Evolutionary conservation across 2,329 filamentous ascomycete genomes (phyloP), one percentile per base, ranked within the genome.

Genomic region (Botrytis fabae): DNA sequence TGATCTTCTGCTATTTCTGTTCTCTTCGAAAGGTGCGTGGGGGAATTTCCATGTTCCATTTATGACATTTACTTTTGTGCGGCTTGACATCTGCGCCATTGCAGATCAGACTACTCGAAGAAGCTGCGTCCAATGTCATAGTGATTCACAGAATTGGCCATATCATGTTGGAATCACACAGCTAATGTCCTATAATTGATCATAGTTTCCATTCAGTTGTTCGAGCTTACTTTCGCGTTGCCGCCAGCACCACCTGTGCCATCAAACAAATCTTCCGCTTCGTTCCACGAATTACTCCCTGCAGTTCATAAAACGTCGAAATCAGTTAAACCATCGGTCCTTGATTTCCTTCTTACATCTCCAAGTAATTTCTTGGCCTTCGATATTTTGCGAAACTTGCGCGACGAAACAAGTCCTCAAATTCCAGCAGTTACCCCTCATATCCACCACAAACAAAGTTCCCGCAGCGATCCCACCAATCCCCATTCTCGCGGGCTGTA

Each of bases 261-360:
- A 79, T 79, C 76, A 72, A 78, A 75, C 75, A 76, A 75, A 76
- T 69, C 60, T 71, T 69, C 69, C 69, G 61, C 75, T 76, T 76
- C 72, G 75, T 71, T 73, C 75, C 64, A 77, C 75, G 75, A 78
- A 40, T 66, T 69, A 76, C 76, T 73, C 74, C 71, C 75, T 61
- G 69, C 76, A 69, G 74, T 70, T 72, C 10, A 38, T 71, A 72
- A 59, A 60, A 48, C 40, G 35, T 25, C 51, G 40, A 59, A 62
- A 42, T 70, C 7, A 35, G 28, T 75, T 28, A 32, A 74, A 28
- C 73, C 22, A 73, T 44, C 40, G 60, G 40, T 70, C 66, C 73
- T 74, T 75, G 73, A 74, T 75, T 66, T 62, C 46, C 71, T 54
- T 69, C 69, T 70, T 42, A n/a, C 25, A 70, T 75, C 71, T 25